phyloP scores from a whole-genome alignment of 2,329 filamentous ascomycete species.

The Penicillium thymicola region DNA sequence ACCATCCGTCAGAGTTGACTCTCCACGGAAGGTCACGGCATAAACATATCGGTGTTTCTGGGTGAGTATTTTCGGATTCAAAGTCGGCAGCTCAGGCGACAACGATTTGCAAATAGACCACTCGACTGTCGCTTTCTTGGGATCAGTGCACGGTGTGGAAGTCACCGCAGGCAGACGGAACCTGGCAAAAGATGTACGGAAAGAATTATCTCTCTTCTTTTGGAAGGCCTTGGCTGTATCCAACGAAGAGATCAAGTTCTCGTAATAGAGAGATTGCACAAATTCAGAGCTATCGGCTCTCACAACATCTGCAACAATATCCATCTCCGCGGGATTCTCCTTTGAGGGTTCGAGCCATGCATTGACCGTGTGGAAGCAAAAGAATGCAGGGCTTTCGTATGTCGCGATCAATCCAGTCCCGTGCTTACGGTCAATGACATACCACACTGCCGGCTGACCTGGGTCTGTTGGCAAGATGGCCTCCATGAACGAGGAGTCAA shows the following conservation, averaged over 20 bases:
- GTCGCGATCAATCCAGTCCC: constrained; percentile 64
- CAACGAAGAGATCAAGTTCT: constrained; percentile 60
- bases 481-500: constrained; percentile 51
- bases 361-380: constrained; percentile 78
- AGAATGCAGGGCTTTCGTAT: constrained; percentile 66
- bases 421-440: constrained; percentile 66
- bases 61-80: constrained; percentile 47
- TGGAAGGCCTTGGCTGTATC: constrained; percentile 41
- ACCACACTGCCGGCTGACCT: constrained; percentile 61
- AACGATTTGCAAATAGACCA: constrained; percentile 25
- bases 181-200: constrained; percentile 29
- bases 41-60: constrained; percentile 52
- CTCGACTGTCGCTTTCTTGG: constrained; percentile 23
- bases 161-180: constrained; percentile 40
- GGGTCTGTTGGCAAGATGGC: constrained; percentile 63
- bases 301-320: constrained; percentile 64
- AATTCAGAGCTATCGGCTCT: constrained; percentile 64
- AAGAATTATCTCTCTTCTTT: constrained; percentile 34
- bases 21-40: constrained; percentile 44
- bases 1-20: constrained; percentile 51
- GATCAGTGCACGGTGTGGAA: constrained; percentile 5
- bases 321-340: constrained; percentile 32
- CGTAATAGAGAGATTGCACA: constrained; percentile 66
- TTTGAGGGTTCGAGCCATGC: constrained; percentile 62
- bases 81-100: constrained; percentile 49